These are phyloP conservation scores for Wickerhamomyces pijperi DNA, from an alignment of 805 yeast species.

Conservation along the genomic window DNA sequence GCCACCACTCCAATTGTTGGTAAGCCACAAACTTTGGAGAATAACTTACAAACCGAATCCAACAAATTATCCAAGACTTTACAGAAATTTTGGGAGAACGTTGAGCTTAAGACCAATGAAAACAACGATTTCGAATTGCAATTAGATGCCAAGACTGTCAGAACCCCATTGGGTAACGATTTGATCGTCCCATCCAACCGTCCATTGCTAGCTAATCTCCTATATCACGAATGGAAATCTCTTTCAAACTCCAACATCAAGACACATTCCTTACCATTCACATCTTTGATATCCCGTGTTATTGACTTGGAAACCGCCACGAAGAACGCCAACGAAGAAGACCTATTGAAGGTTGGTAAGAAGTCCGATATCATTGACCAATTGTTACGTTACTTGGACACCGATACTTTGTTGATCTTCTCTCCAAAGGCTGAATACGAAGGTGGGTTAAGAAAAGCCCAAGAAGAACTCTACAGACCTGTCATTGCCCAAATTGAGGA, in stretches of 20 bases:
- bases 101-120: constrained; percentile 25
- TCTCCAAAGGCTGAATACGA: constrained; percentile 75
- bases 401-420: constrained; percentile 85
- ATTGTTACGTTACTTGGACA: constrained; percentile 77
- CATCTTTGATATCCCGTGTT: constrained; percentile 79
- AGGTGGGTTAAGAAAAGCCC: constrained; percentile 71
- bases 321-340: constrained; percentile 30
- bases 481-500: constrained; percentile 57
- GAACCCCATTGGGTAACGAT: constrained; percentile 74
- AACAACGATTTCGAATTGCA: constrained; percentile 36
- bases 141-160: constrained; percentile 65
- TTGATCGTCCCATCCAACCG: constrained; percentile 52
- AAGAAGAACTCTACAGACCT: constrained; percentile 68
- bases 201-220: constrained; percentile 54
- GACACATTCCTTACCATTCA: constrained; percentile 74
- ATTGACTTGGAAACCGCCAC: constrained; percentile 53
- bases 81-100: constrained; percentile 75
- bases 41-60: constrained; percentile 47
- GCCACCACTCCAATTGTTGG: constrained; percentile 7
- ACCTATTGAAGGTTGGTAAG: constrained; percentile 49
- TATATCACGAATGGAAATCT: constrained; percentile 82
- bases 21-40: constrained; percentile 31
- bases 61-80: constrained; percentile 61
- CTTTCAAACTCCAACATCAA: constrained; percentile 58
- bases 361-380: constrained; percentile 43